Base-by-base conservation (phyloP, 805 yeast genomes). In the Ogataea salicorniae region DNA sequence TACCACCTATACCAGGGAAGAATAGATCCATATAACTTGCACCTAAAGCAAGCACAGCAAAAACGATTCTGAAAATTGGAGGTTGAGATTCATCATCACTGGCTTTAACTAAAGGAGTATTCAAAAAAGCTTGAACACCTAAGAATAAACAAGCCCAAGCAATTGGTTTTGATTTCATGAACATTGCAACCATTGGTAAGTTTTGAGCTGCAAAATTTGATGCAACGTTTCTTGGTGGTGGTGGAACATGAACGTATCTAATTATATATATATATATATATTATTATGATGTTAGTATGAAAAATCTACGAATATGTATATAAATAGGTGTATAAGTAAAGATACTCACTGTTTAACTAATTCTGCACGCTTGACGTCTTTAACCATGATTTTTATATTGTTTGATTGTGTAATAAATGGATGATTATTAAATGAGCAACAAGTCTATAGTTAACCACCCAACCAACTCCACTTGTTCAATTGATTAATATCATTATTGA, bases 111-210 rank as follows among this genome's bases (percentile, higher is more conserved):
- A 53, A 46, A 16, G 71, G 72, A 43, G 64, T 68, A 43, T 66
- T 74, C 58, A 79, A 67, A 53, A 63, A 78, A 1, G 75, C 47
- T 62, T 79, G 84, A 20, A 79, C 57, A 5, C 81, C 74, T 51
- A 79, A 62, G 57, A 79, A 77, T 23, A 76, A 57, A 22, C 80
- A 62, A 3, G 81, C 68, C 83, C 83, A 79, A 13, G 82, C 70
- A 55, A 79, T 62, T 52, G 79, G 64, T 58, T 76, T 79, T 61
- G 78, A 77, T 56, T 73, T 68, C 74, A 79, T 66, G 60, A 79
- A 78, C 84, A 79, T 79, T 41, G 83, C 83, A 2, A 79, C 81
- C 81, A 79, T 75, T 38, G 84, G 84, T 50, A 79, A 64, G 41
- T 80, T 72, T 56, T 77, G 80, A 6, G 80, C 63, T 26, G 76